phyloP scores from a whole-genome alignment of 1,139 yeast species.

The Candida albicans region DNA sequence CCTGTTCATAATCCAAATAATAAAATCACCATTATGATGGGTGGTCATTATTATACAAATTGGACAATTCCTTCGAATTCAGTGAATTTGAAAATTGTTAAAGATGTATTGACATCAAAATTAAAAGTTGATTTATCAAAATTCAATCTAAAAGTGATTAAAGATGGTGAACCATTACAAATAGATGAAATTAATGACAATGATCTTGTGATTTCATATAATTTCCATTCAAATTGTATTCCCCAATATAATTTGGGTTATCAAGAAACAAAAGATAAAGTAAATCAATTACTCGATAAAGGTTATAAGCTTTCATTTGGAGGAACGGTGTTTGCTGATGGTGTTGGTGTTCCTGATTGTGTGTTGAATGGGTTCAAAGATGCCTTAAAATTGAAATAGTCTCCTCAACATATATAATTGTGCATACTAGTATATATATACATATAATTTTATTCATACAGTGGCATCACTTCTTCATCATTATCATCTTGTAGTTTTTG shows the following conservation, averaged over 20 bases:
- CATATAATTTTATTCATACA: constrained; percentile 10
- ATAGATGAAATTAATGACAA: constrained; percentile 28
- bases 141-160: constrained; percentile 28
- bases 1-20: constrained; percentile 31
- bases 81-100: constrained; percentile 45
- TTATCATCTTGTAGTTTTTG: constrained; percentile 8
- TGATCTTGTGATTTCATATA: constrained; percentile 33
- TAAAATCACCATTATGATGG: constrained; percentile 85
- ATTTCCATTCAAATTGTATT: constrained; percentile 55
- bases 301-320: constrained; percentile 56
- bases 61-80: constrained; percentile 44
- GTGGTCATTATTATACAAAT: constrained; percentile 62
- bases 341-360: constrained; percentile 90
- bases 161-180: constrained; percentile 26
- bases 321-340: constrained; percentile 81
- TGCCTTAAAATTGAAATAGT: constrained; percentile 35
- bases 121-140: constrained; percentile 46
- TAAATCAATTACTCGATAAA: constrained; percentile 28
- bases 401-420: neutral
- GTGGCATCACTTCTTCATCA: constrained; percentile 11
- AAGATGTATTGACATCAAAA: constrained; percentile 49
- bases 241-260: constrained; percentile 86
- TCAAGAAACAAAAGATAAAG: constrained; percentile 40
- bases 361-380: constrained; percentile 61
- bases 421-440: neutral